A percentile compares a stretch with the other conserved stretches of the same genome.
phyloP scores from a whole-genome alignment of 805 yeast species.

The Hanseniaspora lachancei region DNA sequence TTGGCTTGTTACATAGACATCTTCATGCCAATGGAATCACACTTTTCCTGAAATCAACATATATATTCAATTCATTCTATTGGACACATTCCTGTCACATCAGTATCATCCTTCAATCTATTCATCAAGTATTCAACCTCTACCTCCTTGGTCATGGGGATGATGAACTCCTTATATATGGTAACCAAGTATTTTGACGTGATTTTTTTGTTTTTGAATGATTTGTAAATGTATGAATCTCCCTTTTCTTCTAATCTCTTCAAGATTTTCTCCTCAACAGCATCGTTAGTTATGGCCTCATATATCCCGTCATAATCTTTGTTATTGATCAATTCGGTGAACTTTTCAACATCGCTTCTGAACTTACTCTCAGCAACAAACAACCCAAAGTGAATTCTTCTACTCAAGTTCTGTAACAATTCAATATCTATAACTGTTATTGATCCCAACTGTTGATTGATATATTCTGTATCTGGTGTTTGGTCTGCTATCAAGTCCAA shows the following conservation, averaged over 20 bases:
- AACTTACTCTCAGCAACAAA: constrained; percentile 96
- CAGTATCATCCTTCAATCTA: constrained; percentile 51
- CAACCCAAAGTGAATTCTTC: constrained; percentile 92
- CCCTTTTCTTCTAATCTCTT: constrained; percentile 70
- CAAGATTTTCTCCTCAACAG: constrained; percentile 74
- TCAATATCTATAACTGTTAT: constrained; percentile 77
- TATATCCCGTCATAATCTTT: constrained; percentile 63
- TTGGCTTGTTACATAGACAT: constrained; percentile 44
- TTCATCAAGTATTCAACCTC: constrained; percentile 84
- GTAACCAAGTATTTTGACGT: constrained; percentile 70
- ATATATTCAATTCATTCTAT: not conserved
- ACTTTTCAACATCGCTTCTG: constrained; percentile 49
- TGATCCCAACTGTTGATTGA: constrained; percentile 70
- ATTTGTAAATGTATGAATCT: constrained; percentile 76
- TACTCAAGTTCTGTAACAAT: constrained; percentile 70
- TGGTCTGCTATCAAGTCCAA: constrained; percentile 60
- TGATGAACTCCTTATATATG: constrained; percentile 75
- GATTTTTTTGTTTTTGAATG: constrained; percentile 63
- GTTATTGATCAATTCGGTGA: constrained; percentile 49
- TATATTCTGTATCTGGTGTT: constrained; percentile 44
- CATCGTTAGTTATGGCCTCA: constrained; percentile 69
- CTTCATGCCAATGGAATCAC: constrained; percentile 22
- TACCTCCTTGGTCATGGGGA: constrained; percentile 88
- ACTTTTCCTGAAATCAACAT: constrained; percentile 12
- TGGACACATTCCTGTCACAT: constrained; percentile 9